phyloP scores from a whole-genome alignment of 768 basidiomycete species.

The Collybia sp. region DNA sequence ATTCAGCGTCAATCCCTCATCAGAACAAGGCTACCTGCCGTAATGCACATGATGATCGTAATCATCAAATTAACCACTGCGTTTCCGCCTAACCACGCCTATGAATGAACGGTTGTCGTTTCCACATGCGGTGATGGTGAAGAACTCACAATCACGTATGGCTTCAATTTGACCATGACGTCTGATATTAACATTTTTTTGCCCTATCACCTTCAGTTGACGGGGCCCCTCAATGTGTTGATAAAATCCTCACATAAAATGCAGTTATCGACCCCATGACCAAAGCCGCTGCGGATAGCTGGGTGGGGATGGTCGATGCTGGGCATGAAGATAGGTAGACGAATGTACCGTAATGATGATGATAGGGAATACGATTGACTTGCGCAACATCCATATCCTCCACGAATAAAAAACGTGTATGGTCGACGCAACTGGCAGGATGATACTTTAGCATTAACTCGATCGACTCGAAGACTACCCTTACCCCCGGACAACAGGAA shows the following conservation, averaged over 20 bases:
- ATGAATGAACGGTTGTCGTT: background rate
- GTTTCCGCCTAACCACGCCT: constrained; percentile 21
- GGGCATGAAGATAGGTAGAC: background rate
- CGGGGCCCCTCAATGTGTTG: no score
- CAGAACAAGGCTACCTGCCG: constrained; percentile 11
- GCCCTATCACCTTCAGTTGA: no score
- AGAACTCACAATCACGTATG: constrained; percentile 9
- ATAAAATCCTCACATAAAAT: no score
- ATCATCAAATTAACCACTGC: constrained; percentile 19
- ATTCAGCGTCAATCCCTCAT: background rate
- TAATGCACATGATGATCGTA: constrained; percentile 16
- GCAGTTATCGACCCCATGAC: no score
- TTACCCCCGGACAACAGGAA: constrained; percentile 13
- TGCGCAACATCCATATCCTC: constrained; percentile 15
- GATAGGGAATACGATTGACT: constrained; percentile 6
- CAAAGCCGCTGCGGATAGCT: no score
- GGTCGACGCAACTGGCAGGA: constrained; percentile 3
- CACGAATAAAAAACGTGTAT: constrained; percentile 17
- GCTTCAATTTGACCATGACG: background rate
- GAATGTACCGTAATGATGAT: constrained; percentile 3
- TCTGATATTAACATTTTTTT: no score
- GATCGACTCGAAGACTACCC: background rate
- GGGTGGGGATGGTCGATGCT: background rate
- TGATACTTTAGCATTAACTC: background rate
- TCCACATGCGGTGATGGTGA: background rate